Evolutionary conservation across 1,284 basidiomycete species (phyloP).

Genomic region (Moniliella sp.): DNA sequence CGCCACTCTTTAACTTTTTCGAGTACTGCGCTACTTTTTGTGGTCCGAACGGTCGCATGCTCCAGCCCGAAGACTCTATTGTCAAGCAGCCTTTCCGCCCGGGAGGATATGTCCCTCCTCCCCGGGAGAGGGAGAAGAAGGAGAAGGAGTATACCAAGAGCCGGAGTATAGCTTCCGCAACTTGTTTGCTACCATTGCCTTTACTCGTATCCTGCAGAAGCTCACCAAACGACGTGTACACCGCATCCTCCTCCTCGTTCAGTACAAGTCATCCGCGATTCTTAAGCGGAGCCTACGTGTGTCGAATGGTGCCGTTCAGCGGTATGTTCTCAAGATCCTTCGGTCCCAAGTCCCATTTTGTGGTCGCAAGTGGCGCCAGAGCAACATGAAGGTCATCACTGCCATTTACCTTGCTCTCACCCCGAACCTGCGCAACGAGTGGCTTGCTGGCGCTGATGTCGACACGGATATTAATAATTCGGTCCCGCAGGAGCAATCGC

Average conservation of each 20-base stretch:
- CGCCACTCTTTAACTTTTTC: conserved; percentile 65
- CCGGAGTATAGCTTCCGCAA: conserved; percentile 89
- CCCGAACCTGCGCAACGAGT: conserved; percentile 87
- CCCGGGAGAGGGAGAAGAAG: no score
- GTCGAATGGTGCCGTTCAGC: conserved; percentile 74
- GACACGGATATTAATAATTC: conserved; percentile 59
- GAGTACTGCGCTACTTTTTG: conserved; percentile 61
- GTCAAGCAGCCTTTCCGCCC: no score
- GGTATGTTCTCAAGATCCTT: conserved; percentile 89
- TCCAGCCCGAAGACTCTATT: conserved; percentile 33
- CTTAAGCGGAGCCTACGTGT: conserved; percentile 83
- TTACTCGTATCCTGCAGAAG: conserved; percentile 93
- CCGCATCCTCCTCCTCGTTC: conserved; percentile 80
- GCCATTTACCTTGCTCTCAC: conserved; percentile 91
- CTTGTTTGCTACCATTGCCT: conserved; percentile 93
- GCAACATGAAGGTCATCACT: conserved; percentile 99
- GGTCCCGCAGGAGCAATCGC: conserved; percentile 77
- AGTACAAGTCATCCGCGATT: conserved; percentile 76
- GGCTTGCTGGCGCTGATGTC: conserved; percentile 77
- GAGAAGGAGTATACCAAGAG: no score
- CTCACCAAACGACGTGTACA: conserved; percentile 78
- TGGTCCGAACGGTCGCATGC: conserved; percentile 10
- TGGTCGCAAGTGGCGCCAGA: conserved; percentile 90
- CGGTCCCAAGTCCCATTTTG: conserved; percentile 97
- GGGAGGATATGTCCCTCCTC: no score